phyloP scores from a whole-genome alignment of 2,329 filamentous ascomycete species.

The Aspergillus neoniger region DNA sequence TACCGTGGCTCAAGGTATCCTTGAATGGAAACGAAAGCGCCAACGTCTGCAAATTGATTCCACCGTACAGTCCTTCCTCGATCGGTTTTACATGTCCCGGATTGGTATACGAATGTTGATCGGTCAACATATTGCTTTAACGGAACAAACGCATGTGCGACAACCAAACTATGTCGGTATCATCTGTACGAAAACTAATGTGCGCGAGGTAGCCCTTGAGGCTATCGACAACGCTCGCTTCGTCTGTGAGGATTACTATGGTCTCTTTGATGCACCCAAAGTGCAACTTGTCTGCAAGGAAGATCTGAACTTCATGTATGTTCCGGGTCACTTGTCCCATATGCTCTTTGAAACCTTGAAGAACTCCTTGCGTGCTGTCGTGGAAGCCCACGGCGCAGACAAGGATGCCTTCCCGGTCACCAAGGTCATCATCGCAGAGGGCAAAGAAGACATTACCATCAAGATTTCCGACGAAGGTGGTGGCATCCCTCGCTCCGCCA shows the following conservation, averaged over 20 bases:
- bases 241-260: slow-evolving; percentile 98
- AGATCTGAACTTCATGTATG: slow-evolving; percentile 98
- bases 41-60: slow-evolving; percentile 98
- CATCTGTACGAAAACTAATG: slow-evolving; percentile 98
- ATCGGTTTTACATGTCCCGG: slow-evolving; percentile 99
- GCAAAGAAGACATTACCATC: slow-evolving; percentile 98
- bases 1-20: slow-evolving; percentile 94
- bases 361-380: slow-evolving; percentile 94
- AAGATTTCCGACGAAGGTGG: slow-evolving; percentile 97
- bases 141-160: slow-evolving; percentile 83
- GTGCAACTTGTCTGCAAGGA: slow-evolving; percentile 95
- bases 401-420: slow-evolving; percentile 96
- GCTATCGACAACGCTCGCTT: slow-evolving; percentile 99
- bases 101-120: slow-evolving; percentile 99
- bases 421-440: slow-evolving; percentile 96
- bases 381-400: slow-evolving; percentile 91
- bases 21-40: slow-evolving; percentile 94
- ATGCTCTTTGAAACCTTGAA: slow-evolving; percentile 99
- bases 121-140: slow-evolving; percentile 95
- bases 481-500: slow-evolving; percentile 87
- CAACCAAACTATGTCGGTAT: slow-evolving; percentile 97
- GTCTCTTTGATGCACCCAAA: slow-evolving; percentile 93
- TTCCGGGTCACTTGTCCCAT: slow-evolving; percentile 96
- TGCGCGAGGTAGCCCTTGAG: slow-evolving; percentile 90
- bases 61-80: slow-evolving; percentile 94